phyloP scores from a whole-genome alignment of 441 rosid species.

The Populus hybrid region DNA sequence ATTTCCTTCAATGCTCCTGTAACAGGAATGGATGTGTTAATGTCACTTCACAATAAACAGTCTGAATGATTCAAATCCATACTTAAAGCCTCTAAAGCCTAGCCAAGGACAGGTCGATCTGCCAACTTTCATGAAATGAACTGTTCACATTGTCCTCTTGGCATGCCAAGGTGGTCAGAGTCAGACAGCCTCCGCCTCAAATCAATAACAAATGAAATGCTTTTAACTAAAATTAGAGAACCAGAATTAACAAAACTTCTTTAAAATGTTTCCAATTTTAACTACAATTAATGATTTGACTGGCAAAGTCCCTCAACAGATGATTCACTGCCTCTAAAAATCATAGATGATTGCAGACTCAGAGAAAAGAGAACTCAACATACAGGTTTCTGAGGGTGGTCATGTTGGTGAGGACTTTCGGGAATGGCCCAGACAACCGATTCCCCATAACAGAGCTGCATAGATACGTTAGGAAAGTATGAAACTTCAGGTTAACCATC shows the following conservation, averaged over 20 bases:
- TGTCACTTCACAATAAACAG: background rate
- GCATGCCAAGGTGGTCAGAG: too few relatives aligned
- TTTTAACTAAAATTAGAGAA: too few relatives aligned
- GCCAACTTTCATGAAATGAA: too few relatives aligned
- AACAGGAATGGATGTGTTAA: slow-evolving; percentile 4
- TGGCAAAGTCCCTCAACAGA: background rate
- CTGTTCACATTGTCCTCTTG: too few relatives aligned
- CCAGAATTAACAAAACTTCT: too few relatives aligned
- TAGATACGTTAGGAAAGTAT: slow-evolving; percentile 15
- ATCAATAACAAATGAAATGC: background rate
- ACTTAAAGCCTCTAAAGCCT: background rate
- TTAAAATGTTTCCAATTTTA: background rate
- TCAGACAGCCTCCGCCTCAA: background rate
- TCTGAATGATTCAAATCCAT: slow-evolving; percentile 1
- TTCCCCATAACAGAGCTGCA: slow-evolving; percentile 91
- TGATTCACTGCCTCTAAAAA: background rate
- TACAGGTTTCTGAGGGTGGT: slow-evolving; percentile 69
- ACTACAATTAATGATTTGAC: background rate
- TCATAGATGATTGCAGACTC: background rate
- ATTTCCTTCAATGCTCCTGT: slow-evolving; percentile 90
- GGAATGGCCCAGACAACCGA: slow-evolving; percentile 76
- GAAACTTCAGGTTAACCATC: background rate
- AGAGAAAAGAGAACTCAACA: slow-evolving; percentile 16
- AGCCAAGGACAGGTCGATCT: background rate
- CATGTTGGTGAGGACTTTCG: slow-evolving; percentile 61